Percentiles rank a stretch among this genome's conserved stretches.
Evolutionary conservation across 257 asterid genomes (phyloP).

Genomic region (Petunia secreta): DNA sequence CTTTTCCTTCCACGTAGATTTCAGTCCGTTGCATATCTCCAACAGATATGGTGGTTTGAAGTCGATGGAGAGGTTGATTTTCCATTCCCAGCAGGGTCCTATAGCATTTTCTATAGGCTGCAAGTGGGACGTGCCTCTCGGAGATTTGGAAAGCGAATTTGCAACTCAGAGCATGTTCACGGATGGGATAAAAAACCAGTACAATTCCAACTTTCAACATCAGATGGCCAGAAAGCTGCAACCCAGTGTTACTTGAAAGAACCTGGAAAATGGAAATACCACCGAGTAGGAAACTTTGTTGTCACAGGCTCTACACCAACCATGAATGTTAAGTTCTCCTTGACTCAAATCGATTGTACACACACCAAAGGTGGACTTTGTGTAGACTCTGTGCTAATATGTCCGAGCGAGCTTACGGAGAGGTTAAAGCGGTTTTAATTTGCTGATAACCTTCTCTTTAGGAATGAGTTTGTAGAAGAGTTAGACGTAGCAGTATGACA

Average conservation of each 20-base stretch:
- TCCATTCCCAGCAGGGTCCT: conserved; percentile 84
- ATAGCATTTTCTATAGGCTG: conserved; percentile 76
- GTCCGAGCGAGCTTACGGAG: conserved; percentile 60
- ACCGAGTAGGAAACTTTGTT: conserved; percentile 76
- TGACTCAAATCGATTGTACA: conserved; percentile 96
- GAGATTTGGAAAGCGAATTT: conserved; percentile 70
- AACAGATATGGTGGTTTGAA: conserved; percentile 98
- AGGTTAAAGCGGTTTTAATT: conserved; percentile 51
- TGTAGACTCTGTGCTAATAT: conserved; percentile 75
- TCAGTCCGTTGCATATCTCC: conserved; percentile 77
- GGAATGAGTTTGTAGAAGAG: background rate
- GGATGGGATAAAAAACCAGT: conserved; percentile 95
- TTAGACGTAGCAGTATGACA: background rate
- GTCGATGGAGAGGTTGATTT: conserved; percentile 83
- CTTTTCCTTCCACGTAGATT: conserved; percentile 49
- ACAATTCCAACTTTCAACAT: conserved; percentile 70
- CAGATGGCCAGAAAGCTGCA: conserved; percentile 77
- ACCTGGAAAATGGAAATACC: conserved; percentile 70
- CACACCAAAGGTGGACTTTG: conserved; percentile 94
- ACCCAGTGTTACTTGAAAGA: conserved; percentile 76
- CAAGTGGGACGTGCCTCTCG: conserved; percentile 69
- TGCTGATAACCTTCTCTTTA: conserved; percentile 22
- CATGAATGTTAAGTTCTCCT: conserved; percentile 68
- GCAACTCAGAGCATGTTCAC: conserved; percentile 75
- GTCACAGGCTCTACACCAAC: conserved; percentile 44